Evolutionary conservation across 2,329 filamentous ascomycete species (phyloP).

Genomic region (Canariomyces notabilis): DNA sequence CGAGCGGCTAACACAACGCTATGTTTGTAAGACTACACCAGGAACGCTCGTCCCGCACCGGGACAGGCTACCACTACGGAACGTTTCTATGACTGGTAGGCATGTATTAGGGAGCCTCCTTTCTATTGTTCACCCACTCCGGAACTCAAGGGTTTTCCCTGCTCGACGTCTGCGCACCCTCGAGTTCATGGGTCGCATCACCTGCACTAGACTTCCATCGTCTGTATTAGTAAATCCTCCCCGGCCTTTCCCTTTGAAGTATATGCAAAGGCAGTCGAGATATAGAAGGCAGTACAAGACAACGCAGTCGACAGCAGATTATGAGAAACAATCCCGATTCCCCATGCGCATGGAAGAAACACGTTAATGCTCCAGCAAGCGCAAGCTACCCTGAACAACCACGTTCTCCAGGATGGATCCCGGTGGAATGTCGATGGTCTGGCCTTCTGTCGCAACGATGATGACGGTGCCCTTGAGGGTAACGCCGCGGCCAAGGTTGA

Average conservation of each 20-base stretch:
- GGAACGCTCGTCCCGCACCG: background rate
- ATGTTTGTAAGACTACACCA: background rate
- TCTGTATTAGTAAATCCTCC: background rate
- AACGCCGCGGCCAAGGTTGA: constrained; percentile 93
- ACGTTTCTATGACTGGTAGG: background rate
- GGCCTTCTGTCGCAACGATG: constrained; percentile 95
- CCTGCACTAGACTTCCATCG: background rate
- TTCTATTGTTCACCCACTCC: background rate
- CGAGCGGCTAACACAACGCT: background rate
- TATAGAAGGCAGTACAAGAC: background rate
- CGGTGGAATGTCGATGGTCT: constrained; percentile 95
- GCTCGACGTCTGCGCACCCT: background rate
- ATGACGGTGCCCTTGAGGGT: constrained; percentile 98
- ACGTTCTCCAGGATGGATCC: constrained; percentile 98
- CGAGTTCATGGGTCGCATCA: background rate
- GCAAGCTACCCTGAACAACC: constrained; percentile 94
- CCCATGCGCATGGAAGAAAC: background rate
- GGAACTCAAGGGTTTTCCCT: background rate
- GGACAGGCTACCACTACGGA: background rate
- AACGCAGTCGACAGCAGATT: background rate
- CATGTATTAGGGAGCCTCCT: background rate
- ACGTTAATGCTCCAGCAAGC: constrained; percentile 60
- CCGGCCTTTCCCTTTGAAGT: background rate
- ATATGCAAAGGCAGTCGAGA: constrained; percentile 7
- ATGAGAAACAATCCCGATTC: background rate